Conservation (phyloP, 495 filamentous ascomycete species). For the Penicillium atrosanguineum region DNA sequence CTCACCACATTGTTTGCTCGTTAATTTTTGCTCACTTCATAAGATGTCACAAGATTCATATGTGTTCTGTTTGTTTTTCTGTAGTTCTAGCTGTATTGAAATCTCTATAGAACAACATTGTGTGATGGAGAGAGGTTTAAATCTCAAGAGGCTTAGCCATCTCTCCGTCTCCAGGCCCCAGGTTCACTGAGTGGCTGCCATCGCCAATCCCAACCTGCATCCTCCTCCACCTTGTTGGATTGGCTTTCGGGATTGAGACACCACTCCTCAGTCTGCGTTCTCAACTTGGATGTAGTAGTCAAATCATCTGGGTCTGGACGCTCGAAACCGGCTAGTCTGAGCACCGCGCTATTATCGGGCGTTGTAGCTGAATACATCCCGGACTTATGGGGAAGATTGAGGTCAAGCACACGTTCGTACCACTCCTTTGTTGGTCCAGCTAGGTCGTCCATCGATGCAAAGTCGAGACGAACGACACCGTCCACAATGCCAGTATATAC, state of each 20-base stretch:
- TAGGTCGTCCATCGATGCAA: conserved; percentile 48
- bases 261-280: conserved; percentile 34
- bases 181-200: conserved; percentile 32
- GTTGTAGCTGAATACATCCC: not conserved
- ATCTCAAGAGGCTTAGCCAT: not conserved
- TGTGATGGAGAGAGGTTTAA: not conserved
- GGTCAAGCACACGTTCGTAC: conserved; percentile 32
- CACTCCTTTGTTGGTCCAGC: conserved; percentile 29
- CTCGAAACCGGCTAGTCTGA: conserved; percentile 43
- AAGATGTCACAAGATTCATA: conserved; percentile 22
- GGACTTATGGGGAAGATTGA: conserved; percentile 9
- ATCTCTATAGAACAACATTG: not conserved
- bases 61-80: not conserved
- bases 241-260: conserved; percentile 7
- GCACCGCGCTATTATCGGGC: conserved; percentile 3
- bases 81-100: not conserved
- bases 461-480: conserved; percentile 51
- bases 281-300: conserved; percentile 34
- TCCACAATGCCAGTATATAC: conserved; percentile 58
- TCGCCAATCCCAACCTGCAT: conserved; percentile 39
- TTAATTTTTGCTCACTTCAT: conserved; percentile 14
- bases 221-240: conserved; percentile 17
- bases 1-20: conserved; percentile 9
- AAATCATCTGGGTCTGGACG: conserved; percentile 33
- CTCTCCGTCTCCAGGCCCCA: conserved; percentile 36